Percentiles rank a stretch among this genome's conserved stretches.
These are phyloP conservation scores for Kodamaea kakaduensis DNA, from an alignment of 805 yeast genomes.

Conservation along the genomic window DNA sequence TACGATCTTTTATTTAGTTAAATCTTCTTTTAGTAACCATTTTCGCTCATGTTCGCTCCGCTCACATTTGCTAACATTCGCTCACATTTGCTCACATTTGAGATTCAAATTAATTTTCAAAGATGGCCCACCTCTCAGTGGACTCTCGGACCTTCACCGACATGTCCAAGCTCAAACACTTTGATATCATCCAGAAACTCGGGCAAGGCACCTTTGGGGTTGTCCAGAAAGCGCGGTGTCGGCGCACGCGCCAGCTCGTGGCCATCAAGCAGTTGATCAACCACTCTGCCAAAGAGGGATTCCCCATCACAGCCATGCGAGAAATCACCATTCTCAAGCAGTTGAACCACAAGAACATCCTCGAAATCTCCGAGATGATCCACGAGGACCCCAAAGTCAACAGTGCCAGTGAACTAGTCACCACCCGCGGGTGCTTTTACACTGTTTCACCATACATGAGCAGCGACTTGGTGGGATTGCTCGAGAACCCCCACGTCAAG, in stretches of 20 bases:
- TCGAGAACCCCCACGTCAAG: constrained; percentile 69
- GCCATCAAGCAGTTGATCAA: constrained; percentile 86
- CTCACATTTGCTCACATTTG: too few species aligned
- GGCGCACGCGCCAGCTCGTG: constrained; percentile 55
- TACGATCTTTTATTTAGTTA: too few species aligned
- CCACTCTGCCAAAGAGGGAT: constrained; percentile 72
- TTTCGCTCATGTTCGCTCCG: too few species aligned
- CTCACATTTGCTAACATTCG: too few species aligned
- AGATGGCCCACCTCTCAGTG: background rate
- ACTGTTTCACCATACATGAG: constrained; percentile 93
- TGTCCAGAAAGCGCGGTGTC: constrained; percentile 71
- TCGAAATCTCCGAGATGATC: constrained; percentile 77
- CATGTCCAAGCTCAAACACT: constrained; percentile 32
- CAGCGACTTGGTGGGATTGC: constrained; percentile 83
- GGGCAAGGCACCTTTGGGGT: constrained; percentile 57
- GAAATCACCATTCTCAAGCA: constrained; percentile 81
- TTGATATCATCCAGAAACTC: constrained; percentile 32
- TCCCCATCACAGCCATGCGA: constrained; percentile 92
- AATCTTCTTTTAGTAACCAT: too few species aligned
- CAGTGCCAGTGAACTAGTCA: constrained; percentile 31
- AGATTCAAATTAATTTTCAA: too few species aligned
- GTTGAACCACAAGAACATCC: constrained; percentile 64
- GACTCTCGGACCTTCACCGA: constrained; percentile 18
- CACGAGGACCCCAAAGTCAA: constrained; percentile 36
- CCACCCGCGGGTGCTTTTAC: constrained; percentile 53